Percentiles rank a stretch among this genome's conserved stretches.
These are phyloP conservation scores for Cladorrhinum sp. DNA, from an alignment of 2,329 filamentous ascomycete genomes.

Conservation along the genomic window DNA sequence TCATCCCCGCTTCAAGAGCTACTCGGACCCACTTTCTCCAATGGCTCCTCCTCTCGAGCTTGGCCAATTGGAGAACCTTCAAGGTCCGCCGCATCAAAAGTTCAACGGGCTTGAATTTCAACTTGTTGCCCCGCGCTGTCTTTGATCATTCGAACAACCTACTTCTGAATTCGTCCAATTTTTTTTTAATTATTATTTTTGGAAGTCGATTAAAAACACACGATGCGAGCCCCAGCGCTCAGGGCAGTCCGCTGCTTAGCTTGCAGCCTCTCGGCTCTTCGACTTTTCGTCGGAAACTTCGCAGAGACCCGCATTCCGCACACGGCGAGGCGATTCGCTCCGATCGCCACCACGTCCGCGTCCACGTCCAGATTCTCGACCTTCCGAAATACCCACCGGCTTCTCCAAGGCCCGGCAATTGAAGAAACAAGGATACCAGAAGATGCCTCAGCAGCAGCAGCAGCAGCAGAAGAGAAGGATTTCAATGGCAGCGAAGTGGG, in stretches of 20 bases:
- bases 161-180: no score
- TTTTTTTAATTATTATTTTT: neutral
- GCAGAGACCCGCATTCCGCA: constrained; percentile 6
- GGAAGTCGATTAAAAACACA: constrained; percentile 11
- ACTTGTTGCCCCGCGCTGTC: neutral
- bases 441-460: no score
- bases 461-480: constrained; percentile 11
- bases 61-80: neutral
- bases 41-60: neutral
- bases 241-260: constrained; percentile 29
- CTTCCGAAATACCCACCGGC: constrained; percentile 20
- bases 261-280: constrained; percentile 28
- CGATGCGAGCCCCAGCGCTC: constrained; percentile 26
- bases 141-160: no score
- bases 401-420: constrained; percentile 21
- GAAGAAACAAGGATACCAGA: constrained; percentile 18
- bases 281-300: constrained; percentile 23
- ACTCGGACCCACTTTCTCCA: neutral
- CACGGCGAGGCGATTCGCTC: constrained; percentile 1
- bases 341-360: neutral
- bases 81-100: neutral
- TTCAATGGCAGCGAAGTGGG: neutral
- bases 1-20: neutral
- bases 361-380: constrained; percentile 21
- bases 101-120: neutral